Evolutionary conservation across 2,329 filamentous ascomycete genomes (phyloP), one percentile per base, ranked within the genome.

Genomic region (Claviceps quebecensis): DNA sequence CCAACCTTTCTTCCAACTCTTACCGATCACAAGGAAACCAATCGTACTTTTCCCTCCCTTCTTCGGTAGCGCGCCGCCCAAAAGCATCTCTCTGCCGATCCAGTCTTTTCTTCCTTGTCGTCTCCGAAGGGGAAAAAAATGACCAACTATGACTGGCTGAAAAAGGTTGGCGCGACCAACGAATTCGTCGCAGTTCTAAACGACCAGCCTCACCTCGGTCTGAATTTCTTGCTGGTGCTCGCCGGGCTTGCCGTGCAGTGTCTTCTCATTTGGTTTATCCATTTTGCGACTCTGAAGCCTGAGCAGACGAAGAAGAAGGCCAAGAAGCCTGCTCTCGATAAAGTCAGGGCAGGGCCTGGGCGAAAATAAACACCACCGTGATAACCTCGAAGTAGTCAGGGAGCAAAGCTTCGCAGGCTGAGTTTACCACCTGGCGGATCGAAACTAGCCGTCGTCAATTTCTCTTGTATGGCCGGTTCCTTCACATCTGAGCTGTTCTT

Each of bases 151-250:
- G 74, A 74, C 63, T 81, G 74, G 70, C 73, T 81, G 57, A 60
- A 60, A 59, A 71, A 67, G 53, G 73, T 81, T 58, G 78, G 78
- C 63, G 78, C 77, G 47, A 80, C 78, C 17, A 67, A 70, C 38
- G 66, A 78, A 61, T 77, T 77, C 57, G 75, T 81, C 58, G 76
- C 75, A 56, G 72, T 74, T 50, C 69, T 81, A 61, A 80, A 81
- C 67, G 76, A 81, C 59, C 78, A 81, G 64, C 77, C 78, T 22
- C 67, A 74, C 54, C 68, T 81, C 50, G 80, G 81, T 67, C 76
- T 71, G 56, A 74, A 75, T 55, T 73, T 81, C 54, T 56, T 81
- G 56, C 63, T 78, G 61, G 75, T 77, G 53, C 67, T 81, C 52
- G 60, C 77, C 59, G 66, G 66, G 54, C 58, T 80, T 48, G 69